Evolutionary conservation across 1,284 basidiomycete species (phyloP).

Genomic region (Tylopilus orsonianus): DNA sequence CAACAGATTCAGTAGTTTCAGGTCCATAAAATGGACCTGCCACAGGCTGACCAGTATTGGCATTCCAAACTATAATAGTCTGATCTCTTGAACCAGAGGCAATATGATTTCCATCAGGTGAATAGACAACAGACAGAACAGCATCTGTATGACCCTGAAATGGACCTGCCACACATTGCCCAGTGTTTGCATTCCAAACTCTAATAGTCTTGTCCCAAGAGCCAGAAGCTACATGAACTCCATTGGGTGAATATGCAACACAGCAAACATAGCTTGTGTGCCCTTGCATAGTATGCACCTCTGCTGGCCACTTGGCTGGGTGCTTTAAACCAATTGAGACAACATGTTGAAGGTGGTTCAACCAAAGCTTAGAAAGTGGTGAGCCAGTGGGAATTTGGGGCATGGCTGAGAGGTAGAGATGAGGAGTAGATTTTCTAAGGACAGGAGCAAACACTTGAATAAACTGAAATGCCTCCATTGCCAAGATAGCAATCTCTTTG

Average conservation of each 20-base stretch:
- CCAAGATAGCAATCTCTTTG: conserved; percentile 16
- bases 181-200: conserved; percentile 17
- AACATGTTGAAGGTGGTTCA: conserved; percentile 17
- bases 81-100: conserved; percentile 8
- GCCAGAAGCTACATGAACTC: conserved; percentile 13
- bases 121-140: conserved; percentile 11
- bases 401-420: too few species aligned
- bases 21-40: conserved; percentile 6
- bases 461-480: conserved; percentile 19
- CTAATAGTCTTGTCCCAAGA: conserved; percentile 11
- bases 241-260: conserved; percentile 22
- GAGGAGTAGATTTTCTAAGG: conserved; percentile 19
- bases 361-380: conserved; percentile 14
- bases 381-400: conserved; percentile 21
- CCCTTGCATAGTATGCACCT: conserved; percentile 14
- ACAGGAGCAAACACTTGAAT: conserved; percentile 19
- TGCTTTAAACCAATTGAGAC: not conserved
- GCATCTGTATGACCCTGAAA: not conserved
- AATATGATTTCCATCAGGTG: conserved; percentile 12
- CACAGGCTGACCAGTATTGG: conserved; percentile 6
- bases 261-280: conserved; percentile 3
- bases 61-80: conserved; percentile 14
- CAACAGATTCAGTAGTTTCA: too few species aligned
- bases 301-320: conserved; percentile 17
- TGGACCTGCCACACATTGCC: conserved; percentile 12